A percentile compares a stretch with the other conserved stretches of the same genome.
Conservation (phyloP, 805 yeast species). For the Candida golubevii region DNA sequence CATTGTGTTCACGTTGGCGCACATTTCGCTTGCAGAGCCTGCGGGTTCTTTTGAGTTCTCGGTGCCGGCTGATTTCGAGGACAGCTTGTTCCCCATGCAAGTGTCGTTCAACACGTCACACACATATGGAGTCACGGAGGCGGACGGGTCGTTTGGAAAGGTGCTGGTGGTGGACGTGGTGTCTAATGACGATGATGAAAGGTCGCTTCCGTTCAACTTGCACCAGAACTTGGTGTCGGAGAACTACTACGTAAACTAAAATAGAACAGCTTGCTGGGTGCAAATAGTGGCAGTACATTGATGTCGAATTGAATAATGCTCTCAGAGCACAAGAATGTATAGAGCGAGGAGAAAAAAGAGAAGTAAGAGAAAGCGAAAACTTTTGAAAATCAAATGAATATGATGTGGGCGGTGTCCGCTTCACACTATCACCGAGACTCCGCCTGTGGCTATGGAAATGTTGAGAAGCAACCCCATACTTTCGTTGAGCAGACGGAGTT, state of each 20-base stretch:
- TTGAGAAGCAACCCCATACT: conserved; percentile 37
- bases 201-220: conserved; percentile 66
- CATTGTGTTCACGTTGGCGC: conserved; percentile 57
- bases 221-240: conserved; percentile 56
- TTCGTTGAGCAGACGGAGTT: conserved; percentile 41
- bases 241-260: conserved; percentile 48
- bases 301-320: no score
- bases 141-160: conserved; percentile 53
- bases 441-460: conserved; percentile 54
- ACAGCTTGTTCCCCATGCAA: conserved; percentile 83
- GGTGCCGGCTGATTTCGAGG: conserved; percentile 73
- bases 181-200: conserved; percentile 45
- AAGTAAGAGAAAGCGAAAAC: no score
- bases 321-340: no score
- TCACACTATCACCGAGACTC: conserved; percentile 39
- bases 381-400: no score
- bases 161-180: conserved; percentile 62
- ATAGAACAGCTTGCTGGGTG: no score
- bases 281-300: no score
- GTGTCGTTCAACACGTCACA: conserved; percentile 53
- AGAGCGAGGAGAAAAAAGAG: no score
- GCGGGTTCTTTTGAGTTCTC: conserved; percentile 77
- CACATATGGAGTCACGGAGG: conserved; percentile 36
- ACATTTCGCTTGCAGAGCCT: conserved; percentile 47
- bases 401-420: neutral